A percentile compares a stretch with the other conserved stretches of the same genome.
Conservation (phyloP, 1,284 basidiomycete species). For the Sanguinoderma infundibulare region DNA sequence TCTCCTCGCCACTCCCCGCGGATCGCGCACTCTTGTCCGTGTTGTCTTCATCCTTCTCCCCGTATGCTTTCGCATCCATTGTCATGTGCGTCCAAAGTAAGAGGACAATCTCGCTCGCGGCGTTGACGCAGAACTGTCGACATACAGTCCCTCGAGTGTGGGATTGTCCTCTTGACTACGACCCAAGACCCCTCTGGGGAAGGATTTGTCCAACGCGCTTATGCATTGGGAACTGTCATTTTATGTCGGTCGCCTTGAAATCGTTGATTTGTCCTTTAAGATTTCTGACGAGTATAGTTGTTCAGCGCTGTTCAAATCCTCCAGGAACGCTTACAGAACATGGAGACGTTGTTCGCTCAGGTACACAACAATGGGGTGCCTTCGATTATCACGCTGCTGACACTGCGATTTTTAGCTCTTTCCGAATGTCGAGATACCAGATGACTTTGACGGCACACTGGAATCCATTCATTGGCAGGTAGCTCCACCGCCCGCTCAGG, state of each 20-base stretch:
- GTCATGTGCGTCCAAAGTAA: not conserved
- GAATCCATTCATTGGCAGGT: slow-evolving; percentile 40
- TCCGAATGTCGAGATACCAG: slow-evolving; percentile 49
- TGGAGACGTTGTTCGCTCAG: slow-evolving; percentile 68
- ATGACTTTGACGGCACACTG: slow-evolving; percentile 49
- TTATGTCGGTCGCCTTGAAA: not conserved
- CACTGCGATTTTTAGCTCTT: slow-evolving; percentile 43
- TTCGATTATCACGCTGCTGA: not conserved
- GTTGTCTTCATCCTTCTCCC: not conserved
- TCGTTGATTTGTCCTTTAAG: no score
- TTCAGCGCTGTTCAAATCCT: slow-evolving; percentile 72
- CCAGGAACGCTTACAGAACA: slow-evolving; percentile 70
- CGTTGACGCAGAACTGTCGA: no score
- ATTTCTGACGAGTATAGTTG: not conserved
- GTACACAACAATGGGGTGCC: slow-evolving; percentile 38
- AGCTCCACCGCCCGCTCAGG: not conserved
- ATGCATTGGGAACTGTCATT: no score
- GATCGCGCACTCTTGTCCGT: not conserved
- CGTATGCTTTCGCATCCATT: not conserved
- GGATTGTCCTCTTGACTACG: no score
- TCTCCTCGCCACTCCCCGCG: not conserved
- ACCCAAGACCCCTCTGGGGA: no score
- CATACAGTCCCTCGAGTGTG: no score
- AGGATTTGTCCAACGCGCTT: no score
- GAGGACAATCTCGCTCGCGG: not conserved